A percentile compares a stretch with the other conserved stretches of the same genome.
Conservation (phyloP, 1,139 yeast species). For the Hyphopichia burtonii region DNA sequence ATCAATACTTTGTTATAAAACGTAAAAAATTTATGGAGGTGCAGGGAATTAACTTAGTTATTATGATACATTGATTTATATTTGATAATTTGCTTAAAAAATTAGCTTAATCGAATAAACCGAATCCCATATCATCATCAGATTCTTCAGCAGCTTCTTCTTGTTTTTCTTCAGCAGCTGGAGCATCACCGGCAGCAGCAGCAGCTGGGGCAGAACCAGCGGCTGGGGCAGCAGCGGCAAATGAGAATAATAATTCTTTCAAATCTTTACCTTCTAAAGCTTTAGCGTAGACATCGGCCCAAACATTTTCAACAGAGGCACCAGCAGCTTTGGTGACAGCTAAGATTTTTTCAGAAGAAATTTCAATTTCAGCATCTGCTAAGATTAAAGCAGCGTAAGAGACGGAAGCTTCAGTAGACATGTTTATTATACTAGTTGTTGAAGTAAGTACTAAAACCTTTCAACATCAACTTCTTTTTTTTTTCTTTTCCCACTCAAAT, state of each 20-base stretch:
- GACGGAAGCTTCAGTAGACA: slow-evolving; percentile 64
- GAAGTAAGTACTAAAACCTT: neutral
- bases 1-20: too few relatives aligned
- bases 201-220: slow-evolving; percentile 49
- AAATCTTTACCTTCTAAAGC: slow-evolving; percentile 97
- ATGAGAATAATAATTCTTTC: slow-evolving; percentile 83
- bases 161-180: slow-evolving; percentile 43
- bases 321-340: slow-evolving; percentile 89
- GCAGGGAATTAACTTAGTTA: neutral
- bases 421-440: slow-evolving; percentile 12
- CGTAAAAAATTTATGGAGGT: neutral
- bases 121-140: slow-evolving; percentile 80
- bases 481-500: neutral
- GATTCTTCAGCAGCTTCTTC: slow-evolving; percentile 70
- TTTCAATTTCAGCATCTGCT: slow-evolving; percentile 95
- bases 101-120: slow-evolving; percentile 55
- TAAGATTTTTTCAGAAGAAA: slow-evolving; percentile 88
- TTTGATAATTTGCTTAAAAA: too few relatives aligned
- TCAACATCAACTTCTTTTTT: neutral
- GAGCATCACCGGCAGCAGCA: slow-evolving; percentile 63
- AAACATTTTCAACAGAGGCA: slow-evolving; percentile 79
- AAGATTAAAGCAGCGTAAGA: slow-evolving; percentile 95
- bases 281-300: slow-evolving; percentile 95
- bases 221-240: slow-evolving; percentile 55
- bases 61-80: too few relatives aligned